phyloP scores from a whole-genome alignment of 768 basidiomycete species.

The Fomitopsis pulvina region DNA sequence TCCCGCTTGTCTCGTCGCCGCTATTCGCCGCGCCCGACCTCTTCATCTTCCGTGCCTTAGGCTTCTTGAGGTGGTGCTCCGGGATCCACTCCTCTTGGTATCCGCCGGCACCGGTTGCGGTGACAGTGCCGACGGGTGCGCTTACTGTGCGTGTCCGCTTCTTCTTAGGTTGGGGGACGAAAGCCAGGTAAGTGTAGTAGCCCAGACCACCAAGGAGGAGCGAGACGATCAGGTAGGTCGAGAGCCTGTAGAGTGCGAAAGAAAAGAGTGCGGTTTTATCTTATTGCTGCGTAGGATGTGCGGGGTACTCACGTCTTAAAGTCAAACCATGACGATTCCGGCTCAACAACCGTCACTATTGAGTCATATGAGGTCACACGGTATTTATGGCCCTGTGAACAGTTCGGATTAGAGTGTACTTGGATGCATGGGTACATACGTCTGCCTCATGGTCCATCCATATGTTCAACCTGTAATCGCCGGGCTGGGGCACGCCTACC shows the following conservation, averaged over 20 bases:
- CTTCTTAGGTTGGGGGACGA: conserved; percentile 61
- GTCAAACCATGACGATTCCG: conserved; percentile 71
- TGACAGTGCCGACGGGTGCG: conserved; percentile 49
- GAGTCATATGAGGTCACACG: conserved; percentile 71
- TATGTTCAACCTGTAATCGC: conserved; percentile 64
- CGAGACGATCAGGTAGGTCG: conserved; percentile 66
- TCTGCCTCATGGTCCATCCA: conserved; percentile 70
- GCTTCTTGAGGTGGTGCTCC: conserved; percentile 77
- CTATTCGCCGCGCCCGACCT: conserved; percentile 58
- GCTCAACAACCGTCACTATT: conserved; percentile 74
- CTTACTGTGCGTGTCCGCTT: conserved; percentile 42
- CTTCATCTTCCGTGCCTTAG: conserved; percentile 43
- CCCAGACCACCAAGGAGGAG: conserved; percentile 55
- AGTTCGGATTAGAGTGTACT: too few species aligned
- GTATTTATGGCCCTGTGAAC: conserved; percentile 47
- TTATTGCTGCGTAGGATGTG: too few species aligned
- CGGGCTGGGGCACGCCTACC: conserved; percentile 42
- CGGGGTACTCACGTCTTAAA: conserved; percentile 58
- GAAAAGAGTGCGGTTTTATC: conserved; percentile 2
- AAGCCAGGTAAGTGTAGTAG: conserved; percentile 61
- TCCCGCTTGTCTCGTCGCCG: conserved; percentile 52
- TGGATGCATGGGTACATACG: conserved; percentile 31
- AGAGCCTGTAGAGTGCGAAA: conserved; percentile 33
- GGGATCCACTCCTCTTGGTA: conserved; percentile 93
- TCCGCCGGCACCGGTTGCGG: conserved; percentile 59